A percentile compares a stretch with the other conserved stretches of the same genome.
phyloP scores from a whole-genome alignment of 1,284 basidiomycete genomes.

The Meripilus lineatus region DNA sequence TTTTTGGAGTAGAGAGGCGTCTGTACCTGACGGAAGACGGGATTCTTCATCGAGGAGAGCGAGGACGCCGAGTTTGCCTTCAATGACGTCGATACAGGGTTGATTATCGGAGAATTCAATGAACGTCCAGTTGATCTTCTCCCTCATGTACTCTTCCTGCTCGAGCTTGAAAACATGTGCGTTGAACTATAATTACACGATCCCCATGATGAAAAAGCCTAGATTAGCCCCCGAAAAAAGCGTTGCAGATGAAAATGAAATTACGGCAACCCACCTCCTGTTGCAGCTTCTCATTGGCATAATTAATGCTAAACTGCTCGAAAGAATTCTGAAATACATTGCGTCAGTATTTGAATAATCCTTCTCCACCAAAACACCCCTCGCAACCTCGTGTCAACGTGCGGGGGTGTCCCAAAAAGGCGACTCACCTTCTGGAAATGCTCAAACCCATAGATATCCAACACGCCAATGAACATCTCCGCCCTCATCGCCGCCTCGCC shows the following conservation, averaged over 20 bases:
- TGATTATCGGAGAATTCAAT: conserved; percentile 99
- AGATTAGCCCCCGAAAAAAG: too few relatives aligned
- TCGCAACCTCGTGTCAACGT: too few relatives aligned
- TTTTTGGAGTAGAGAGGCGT: conserved; percentile 92
- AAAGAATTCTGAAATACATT: conserved; percentile 75
- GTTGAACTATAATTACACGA: conserved; percentile 93
- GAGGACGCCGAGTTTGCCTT: conserved; percentile 94
- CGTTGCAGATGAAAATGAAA: conserved; percentile 4
- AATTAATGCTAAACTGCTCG: conserved; percentile 99
- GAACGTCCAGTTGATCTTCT: conserved; percentile 99
- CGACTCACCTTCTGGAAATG: conserved; percentile 84
- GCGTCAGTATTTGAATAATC: background rate
- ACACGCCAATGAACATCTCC: conserved; percentile 97
- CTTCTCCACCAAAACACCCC: too few relatives aligned
- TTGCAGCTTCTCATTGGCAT: conserved; percentile 97
- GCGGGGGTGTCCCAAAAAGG: too few relatives aligned
- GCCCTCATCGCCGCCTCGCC: conserved; percentile 82
- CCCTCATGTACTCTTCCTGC: conserved; percentile 98
- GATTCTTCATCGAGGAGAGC: conserved; percentile 98
- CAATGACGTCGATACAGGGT: conserved; percentile 97
- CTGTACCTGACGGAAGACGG: conserved; percentile 90
- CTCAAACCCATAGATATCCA: conserved; percentile 97
- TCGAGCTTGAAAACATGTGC: conserved; percentile 99
- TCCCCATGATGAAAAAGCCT: too few relatives aligned
- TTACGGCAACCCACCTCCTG: conserved; percentile 68